Evolutionary conservation across 495 filamentous ascomycete genomes (phyloP), one percentile per base, ranked within the genome.

Genomic region (Aspergillus diversus): DNA sequence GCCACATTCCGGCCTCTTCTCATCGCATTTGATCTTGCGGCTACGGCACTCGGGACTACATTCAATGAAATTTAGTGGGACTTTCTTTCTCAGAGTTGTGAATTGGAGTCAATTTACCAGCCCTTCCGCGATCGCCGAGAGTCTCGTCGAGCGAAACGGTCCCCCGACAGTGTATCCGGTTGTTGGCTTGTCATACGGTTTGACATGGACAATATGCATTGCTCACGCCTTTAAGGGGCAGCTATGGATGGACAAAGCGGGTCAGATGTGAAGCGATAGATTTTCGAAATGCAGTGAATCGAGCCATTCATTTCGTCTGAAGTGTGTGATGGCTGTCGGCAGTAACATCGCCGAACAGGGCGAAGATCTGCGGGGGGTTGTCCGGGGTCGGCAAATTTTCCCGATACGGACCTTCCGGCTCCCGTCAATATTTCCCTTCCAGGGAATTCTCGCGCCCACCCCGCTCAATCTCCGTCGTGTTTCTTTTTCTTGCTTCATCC

Each of bases 1-100:
- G 5, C 55, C 64, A 37, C 69, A 71, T 47, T 66, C 57, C 2
- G 69, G 69, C 35, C 27, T 58, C 13, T 54, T 63, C 49, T 71
- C 67, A 43, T 69, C 67, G 42, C 67, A 69, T 49, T 69, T 66
- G 21, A 54, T 47, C 37, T 61, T 48, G 27, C 59, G 50, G n/a
- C 59, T 55, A 8, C 59, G 59, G 3, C 59, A 55, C 37, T 61
- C 59, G 2, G 50, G 59, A 34, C 50, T 55, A 17, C 34, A 37
- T 34, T 55, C 16, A 43, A 11, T 4, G 7, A 49, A n/a, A 7
- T 16, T 50, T 27, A 50, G 47, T 12, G 11, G 7, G 1, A 2
- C 2, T 9, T 11, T 7, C 3, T 7, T 27, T 17, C 21, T 17
- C 21, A 15, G 17, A 49, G 15, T 21, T 7, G 17, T 0, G 9